Evolutionary conservation across 768 basidiomycete species (phyloP).

Genomic region (Hericium erinaceus): DNA sequence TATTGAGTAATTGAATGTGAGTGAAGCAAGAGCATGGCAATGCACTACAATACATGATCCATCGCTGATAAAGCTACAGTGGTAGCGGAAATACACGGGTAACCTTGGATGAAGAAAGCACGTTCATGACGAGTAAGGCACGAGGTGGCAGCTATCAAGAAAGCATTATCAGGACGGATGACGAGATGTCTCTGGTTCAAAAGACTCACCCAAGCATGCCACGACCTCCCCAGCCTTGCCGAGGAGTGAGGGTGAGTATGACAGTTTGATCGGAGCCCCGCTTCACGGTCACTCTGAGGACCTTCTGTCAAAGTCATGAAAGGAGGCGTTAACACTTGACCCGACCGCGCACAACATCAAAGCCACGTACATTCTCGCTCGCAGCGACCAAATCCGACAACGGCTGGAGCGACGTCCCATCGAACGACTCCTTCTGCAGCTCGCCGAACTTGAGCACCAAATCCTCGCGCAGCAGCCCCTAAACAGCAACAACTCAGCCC

Average conservation of each 20-base stretch:
- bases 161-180: not conserved
- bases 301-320: constrained; percentile 33
- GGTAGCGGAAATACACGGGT: not conserved
- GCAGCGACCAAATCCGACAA: constrained; percentile 65
- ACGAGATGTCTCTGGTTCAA: not conserved
- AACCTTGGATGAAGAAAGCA: not conserved
- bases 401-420: constrained; percentile 49
- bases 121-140: constrained; percentile 1
- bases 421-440: constrained; percentile 45
- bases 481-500: constrained; percentile 2
- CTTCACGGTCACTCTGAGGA: constrained; percentile 47
- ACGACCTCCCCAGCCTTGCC: constrained; percentile 79
- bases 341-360: not conserved
- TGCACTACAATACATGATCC: too few species aligned
- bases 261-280: constrained; percentile 35
- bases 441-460: constrained; percentile 66
- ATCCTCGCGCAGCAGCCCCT: constrained; percentile 67
- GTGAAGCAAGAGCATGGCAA: too few species aligned
- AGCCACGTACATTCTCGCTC: constrained; percentile 62
- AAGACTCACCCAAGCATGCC: constrained; percentile 64
- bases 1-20: too few species aligned
- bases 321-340: not conserved
- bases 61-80: not conserved
- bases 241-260: constrained; percentile 52
- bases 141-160: constrained; percentile 8